phyloP scores from a whole-genome alignment of 1,139 yeast species.

The Scheffersomyces titani region DNA sequence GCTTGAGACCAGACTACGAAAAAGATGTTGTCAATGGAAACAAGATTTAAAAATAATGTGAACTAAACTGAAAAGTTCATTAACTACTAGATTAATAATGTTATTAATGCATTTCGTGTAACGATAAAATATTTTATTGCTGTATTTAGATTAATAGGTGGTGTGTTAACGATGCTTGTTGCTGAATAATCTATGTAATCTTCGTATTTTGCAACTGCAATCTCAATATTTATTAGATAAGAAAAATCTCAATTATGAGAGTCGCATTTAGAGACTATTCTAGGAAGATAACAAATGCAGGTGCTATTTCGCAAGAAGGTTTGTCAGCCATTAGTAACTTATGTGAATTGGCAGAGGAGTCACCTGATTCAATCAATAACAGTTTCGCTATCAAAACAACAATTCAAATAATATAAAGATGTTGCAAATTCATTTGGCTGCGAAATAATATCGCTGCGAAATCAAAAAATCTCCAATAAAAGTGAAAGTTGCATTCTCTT shows the following conservation, averaged over 20 bases:
- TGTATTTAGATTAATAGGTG: neutral
- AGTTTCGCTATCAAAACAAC: neutral
- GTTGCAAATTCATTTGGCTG: neutral
- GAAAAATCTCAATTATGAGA: neutral
- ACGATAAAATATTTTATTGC: no score
- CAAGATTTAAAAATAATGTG: neutral
- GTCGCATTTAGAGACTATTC: no score
- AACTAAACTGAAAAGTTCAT: neutral
- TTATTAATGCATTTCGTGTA: neutral
- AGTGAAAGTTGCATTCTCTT: neutral
- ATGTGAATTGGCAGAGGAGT: neutral
- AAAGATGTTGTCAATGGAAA: conserved; percentile 9
- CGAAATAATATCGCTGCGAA: no score
- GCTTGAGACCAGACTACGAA: conserved; percentile 42
- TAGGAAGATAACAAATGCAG: no score
- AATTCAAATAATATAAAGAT: neutral
- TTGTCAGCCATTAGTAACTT: neutral
- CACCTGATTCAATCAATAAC: neutral
- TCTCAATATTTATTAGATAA: neutral
- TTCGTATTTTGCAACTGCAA: neutral
- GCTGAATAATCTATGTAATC: neutral
- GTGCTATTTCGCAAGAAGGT: neutral
- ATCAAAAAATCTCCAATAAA: no score
- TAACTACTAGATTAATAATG: neutral
- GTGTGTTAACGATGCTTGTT: neutral